Conservation (phyloP, 1,284 basidiomycete species). For the Microbotryum intermedium region DNA sequence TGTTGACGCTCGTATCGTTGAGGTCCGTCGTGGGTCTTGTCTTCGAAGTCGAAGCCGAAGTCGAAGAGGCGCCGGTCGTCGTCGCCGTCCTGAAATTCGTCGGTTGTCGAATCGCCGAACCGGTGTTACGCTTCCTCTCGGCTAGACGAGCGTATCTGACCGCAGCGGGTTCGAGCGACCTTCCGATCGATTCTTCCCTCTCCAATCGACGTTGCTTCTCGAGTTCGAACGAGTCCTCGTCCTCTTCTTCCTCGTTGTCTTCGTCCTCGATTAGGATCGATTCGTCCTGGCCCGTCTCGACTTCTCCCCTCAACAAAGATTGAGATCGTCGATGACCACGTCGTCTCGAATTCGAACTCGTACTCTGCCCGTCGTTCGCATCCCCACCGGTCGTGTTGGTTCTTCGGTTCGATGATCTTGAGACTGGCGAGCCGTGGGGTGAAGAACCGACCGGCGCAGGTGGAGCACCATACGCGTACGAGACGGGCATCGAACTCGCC, state of each 20-base stretch:
- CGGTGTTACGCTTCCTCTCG: constrained; percentile 2
- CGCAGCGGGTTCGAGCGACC: constrained; percentile 40
- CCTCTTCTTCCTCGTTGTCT: constrained; percentile 28
- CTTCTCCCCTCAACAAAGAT: constrained; percentile 12
- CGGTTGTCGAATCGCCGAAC: constrained; percentile 6
- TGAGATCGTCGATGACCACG: not conserved
- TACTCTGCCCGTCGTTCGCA: not conserved
- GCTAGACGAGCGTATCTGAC: constrained; percentile 18
- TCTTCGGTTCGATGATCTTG: not conserved
- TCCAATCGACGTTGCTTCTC: constrained; percentile 46
- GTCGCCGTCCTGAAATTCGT: not conserved
- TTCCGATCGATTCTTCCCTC: constrained; percentile 41
- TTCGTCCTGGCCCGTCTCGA: constrained; percentile 2
- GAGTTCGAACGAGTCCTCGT: constrained; percentile 15
- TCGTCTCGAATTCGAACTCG: not conserved
- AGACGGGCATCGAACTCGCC: constrained; percentile 9
- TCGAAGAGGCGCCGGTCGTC: not conserved
- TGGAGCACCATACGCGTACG: constrained; percentile 18
- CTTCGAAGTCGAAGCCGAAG: not conserved
- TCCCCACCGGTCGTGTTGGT: not conserved
- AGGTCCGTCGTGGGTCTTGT: constrained; percentile 34
- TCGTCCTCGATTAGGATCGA: constrained; percentile 32
- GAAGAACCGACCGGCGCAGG: not conserved
- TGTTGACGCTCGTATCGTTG: constrained; percentile 69
- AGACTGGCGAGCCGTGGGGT: not conserved